Evolutionary conservation across 805 yeast species (phyloP), one percentile per base, ranked within the genome.

Genomic region (Isabelozyma gotoi): DNA sequence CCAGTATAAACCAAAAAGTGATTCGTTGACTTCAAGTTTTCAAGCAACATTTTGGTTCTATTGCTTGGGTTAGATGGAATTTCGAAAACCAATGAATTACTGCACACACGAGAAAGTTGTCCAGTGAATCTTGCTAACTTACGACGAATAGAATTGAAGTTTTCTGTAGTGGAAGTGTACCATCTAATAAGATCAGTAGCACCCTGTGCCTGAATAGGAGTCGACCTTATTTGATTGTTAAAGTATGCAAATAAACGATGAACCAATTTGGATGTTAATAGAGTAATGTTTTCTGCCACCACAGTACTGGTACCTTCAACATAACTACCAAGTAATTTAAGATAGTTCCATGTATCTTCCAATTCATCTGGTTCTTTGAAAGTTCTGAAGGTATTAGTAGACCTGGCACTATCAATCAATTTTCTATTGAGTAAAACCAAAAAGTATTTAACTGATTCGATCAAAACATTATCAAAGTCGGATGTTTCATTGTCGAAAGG

Each of bases 321-420:
- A 52, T 77, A 84, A 47, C 77, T 79, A 11, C 97, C 97, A 29
- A 88, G 75, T 52, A 82, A 82, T 52, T 80, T 86, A 50, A 94
- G 70, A 52, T 84, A 82, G 21, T 77, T 74, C 91, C 96, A 94
- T 36, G 87, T 87, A 42, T 75, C 79, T 55, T 89, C 95, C 39
- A 94, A 69, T 57, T 86, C 90, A 52, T 92, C 99, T 1, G 96
- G 91, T 55, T 88, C 97, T 56, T 88, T 88, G 63, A 88, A 88
- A 0, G 96, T 86, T 52, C 90, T 78, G 67, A 88, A 87, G 11
- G 85, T 78, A 33, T 73, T 71, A 4, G 74, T 71, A 3, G 80
- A 74, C 44, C 80, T 77, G 0, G 90, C 82, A 45, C 90, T 81
- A 52, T 89, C 96, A 38, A 89, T 68, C 39, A 91, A 73, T 61